Evolutionary conservation across 2,329 filamentous ascomycete species (phyloP), one percentile per base, ranked within the genome.

Genomic region (Metarhizium sp.): DNA sequence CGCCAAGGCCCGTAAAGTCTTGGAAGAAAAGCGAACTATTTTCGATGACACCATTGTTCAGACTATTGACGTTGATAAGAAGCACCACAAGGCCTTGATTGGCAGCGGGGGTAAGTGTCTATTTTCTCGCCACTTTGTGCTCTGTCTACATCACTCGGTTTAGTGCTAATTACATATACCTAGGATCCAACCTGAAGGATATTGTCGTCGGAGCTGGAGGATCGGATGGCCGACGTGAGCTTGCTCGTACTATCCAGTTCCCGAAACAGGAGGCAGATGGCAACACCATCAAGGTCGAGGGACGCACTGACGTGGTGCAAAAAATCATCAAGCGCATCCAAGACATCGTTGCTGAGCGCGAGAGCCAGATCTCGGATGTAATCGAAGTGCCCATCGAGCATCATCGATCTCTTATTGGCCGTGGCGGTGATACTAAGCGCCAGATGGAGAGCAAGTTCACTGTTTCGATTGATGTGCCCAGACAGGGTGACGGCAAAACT

Each of bases 171-270:
- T 63, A 43, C 55, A 36, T 34, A 20, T 25, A 2, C 29, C 11
- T 54, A 92, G 90, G 92, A 64, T 79, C 89, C 48, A 94, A 87
- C 66, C 86, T 99, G 57, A 88, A 88, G 59, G 85, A 89, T 59
- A 91, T 99, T 58, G 88, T 99, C 55, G 78, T 88, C 54, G 83
- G 88, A 64, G 92, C 94, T 50, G 95, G 94, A 59, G 95, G 94
- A 10, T 91, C 92, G 42, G 88, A 91, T 62, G 92, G 96, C 66
- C 83, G 87, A 59, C 85, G 88, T 45, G 86, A 88, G 59, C 82
- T 94, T 63, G 89, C 91, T 52, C 88, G 92, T 59, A 90, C 92
- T 64, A 90, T 99, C 58, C 91, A 92, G 69, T 97, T 99, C 78
- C 94, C 94, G 56, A 91, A 92, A 69, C 86, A 89, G 61, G 92